Base-by-base conservation (phyloP, 2,329 filamentous ascomycete species). In the Colletotrichum limetticola region DNA sequence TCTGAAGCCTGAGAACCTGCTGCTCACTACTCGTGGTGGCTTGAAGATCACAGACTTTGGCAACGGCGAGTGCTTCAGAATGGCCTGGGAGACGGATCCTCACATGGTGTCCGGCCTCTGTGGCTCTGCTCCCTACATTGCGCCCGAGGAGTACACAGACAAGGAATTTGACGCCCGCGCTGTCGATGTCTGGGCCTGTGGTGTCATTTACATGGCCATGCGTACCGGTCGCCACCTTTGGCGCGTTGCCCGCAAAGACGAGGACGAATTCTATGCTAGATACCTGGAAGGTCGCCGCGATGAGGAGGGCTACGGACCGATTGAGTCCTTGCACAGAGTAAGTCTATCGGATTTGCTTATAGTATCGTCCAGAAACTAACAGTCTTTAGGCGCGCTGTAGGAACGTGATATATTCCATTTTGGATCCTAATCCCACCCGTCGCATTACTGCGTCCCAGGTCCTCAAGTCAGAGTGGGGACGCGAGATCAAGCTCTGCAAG, bases 191-290 rank as follows among this genome's bases (percentile, higher is more conserved):
- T 99, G 97, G 97, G 97, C 97, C 28, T 98, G 95, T 74, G 97
- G 97, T 80, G 97, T 99, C 64, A 99, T 99, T 73, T 99, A 99
- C 85, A 99, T 99, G 97, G 97, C 97, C 16, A 99, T 99, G 97
- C 90, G 97, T 71, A 98, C 96, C 2, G 97, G 97, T 6, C 90
- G 97, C 66, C 97, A 99, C 83, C 87, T 99, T 9, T 99, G 97
- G 97, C 93, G 95, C 67, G 91, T 98, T n/a, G 97, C 97, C 7
- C 96, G 96, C 83, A 97, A 95, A 83, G 95, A 97, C 68, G 96
- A 98, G 76, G 97, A 99, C 79, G 97, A 98, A 80, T 99, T 98
- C 78, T 99, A 98, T 81, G 94, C 94, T 75, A 93, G 95, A 55
- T 99, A 99, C 80, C 89, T 99, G 5, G 94, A 97, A 80, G 97